Evolutionary conservation across 1,284 basidiomycete species (phyloP), one percentile per base, ranked within the genome.

Genomic region (Melanopsichium pennsylvanicum): DNA sequence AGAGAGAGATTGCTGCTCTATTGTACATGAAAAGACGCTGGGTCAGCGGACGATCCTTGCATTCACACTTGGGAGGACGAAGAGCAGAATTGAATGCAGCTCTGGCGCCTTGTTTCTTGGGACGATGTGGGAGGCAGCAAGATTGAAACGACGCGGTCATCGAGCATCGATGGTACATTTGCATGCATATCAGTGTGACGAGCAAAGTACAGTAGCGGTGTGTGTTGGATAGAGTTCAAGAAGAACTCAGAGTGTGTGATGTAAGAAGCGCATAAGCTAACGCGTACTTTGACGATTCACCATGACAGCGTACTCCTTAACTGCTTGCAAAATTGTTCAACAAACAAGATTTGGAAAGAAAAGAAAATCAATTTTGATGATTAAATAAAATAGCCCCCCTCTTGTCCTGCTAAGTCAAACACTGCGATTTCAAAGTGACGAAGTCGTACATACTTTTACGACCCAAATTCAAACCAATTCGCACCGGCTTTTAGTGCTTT

Each of bases 151-250:
- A 50, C 45, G 36, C 42, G 35, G 58, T 61, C 58, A 54, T 61
- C 58, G 50, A 61, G 58, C 58, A 61, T 61, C 58, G 58, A 61
- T 49, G 41, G 58, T 36, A 50, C 58, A 60, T 60, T 21, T 31
- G 13, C 31, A n/a, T 54, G 49, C 57, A 52, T 42, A 22, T 16
- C 18, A 27, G 26, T 23, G 44, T 25, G 49, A 43, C 57, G 43
- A 52, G 34, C 43, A 43, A 52, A 13, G 27, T 13, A 29, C 29
- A 38, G 29, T n/a, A 27, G 27, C 15, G 19, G 22, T 39, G 22
- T n/a, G 38, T 49, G 36, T 38, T 9, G 39, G n/a, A 5, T 23
- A 19, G 4, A 8, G 23, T 16, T 26, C 22, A 15, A 34, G 32
- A 34, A 34, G n/a, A 11, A 34, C 16, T 34, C 11, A 36, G 34